Base-by-base conservation (phyloP, 495 filamentous ascomycete species). In the Annulohypoxylon nitens region DNA sequence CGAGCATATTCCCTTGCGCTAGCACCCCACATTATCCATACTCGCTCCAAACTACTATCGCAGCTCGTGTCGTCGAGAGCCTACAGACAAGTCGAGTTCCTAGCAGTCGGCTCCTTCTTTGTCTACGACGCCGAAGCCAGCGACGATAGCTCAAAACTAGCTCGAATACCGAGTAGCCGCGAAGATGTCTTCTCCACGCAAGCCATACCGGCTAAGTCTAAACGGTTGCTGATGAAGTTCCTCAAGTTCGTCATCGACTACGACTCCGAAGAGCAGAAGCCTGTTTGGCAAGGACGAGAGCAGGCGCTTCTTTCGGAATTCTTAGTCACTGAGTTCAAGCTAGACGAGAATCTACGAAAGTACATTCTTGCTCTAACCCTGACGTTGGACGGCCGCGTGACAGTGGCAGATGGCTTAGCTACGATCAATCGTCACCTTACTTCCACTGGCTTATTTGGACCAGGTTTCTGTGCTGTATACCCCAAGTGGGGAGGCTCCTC, bases 61-160 rank as follows among this genome's bases (percentile, higher is more conserved):
- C 85, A 90, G 67, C 86, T 99, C 41, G 90, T 98, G 43, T 93
- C 94, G 3, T 97, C 95, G 1, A 91, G 92, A 69, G 91, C 97
- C 61, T 93, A 97, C 70, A 88, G 88, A 36, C 93, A 97, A 80
- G 87, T 99, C 66, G 95, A 97, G 71, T 99, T 98, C 79, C 89
- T 95, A 69, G 94, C 96, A 4, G 92, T 98, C 6, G 97, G 97
- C 34, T 95, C 92, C 65, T 98, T 94, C 92, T 98, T 91, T 88
- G 89, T 97, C 39, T 90, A 91, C 77, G 76, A 81, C 60, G 63
- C 66, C 23, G 47, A 71, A 25, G 65, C 76, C 3, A 69, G 71
- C n/a, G 67, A 73, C 26, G 64, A 77, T 5, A 62, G 62, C 12
- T 60, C 70, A 4, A 74, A 47, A 23, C 78, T 96, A 30, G 82